Evolutionary conservation across 495 filamentous ascomycete species (phyloP).

Genomic region (Jackrogersella multiformis): DNA sequence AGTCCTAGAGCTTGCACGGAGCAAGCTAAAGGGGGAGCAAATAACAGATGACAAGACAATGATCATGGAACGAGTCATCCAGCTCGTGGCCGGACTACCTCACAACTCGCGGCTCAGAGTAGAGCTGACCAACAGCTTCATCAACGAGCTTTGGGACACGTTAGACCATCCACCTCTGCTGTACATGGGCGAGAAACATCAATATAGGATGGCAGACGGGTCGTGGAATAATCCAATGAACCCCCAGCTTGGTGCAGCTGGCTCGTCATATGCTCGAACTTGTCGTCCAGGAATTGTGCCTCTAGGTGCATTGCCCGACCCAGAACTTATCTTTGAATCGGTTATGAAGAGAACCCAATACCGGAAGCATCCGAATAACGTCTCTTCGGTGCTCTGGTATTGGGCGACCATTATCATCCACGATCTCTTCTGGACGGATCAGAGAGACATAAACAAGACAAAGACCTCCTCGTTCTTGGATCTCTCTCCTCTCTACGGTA

Average conservation of each 20-base stretch:
- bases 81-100: conserved; percentile 74
- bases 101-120: conserved; percentile 66
- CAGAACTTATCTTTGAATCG: conserved; percentile 79
- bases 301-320: conserved; percentile 74
- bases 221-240: conserved; percentile 64
- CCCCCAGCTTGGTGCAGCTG: conserved; percentile 57
- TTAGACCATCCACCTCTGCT: conserved; percentile 63
- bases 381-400: conserved; percentile 90
- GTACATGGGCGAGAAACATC: conserved; percentile 71
- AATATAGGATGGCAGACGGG: conserved; percentile 78
- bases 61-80: conserved; percentile 81
- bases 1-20: conserved; percentile 45
- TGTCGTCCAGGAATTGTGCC: conserved; percentile 69
- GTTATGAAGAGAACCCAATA: conserved; percentile 60
- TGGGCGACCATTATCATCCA: conserved; percentile 92
- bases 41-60: conserved; percentile 78
- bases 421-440: conserved; percentile 55
- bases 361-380: conserved; percentile 68
- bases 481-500: conserved; percentile 85
- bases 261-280: conserved; percentile 75
- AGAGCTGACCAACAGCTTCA: conserved; percentile 74
- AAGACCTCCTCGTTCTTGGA: conserved; percentile 88
- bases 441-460: conserved; percentile 62
- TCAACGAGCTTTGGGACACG: conserved; percentile 75
- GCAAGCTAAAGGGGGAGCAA: conserved; percentile 60